Evolutionary conservation across 768 basidiomycete genomes (phyloP).

Genomic region (Rhodosporidiobolus sp.): DNA sequence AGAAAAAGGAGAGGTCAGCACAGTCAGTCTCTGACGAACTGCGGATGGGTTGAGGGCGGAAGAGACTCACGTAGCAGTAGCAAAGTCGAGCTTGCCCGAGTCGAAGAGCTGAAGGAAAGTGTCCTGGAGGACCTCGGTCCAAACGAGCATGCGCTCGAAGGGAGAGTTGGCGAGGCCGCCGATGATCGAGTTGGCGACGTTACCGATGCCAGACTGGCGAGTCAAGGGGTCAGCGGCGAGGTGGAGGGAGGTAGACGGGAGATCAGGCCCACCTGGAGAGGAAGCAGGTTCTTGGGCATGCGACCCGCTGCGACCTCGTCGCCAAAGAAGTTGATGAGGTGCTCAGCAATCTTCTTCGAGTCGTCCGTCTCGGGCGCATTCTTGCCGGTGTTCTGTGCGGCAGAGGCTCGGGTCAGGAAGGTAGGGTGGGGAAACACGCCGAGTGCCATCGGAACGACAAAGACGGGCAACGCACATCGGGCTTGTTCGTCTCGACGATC

Average conservation of each 20-base stretch:
- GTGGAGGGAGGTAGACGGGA: not conserved
- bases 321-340: constrained; percentile 45
- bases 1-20: too few relatives aligned
- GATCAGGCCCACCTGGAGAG: constrained; percentile 40
- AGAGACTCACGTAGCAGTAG: constrained; percentile 46
- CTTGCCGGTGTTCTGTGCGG: constrained; percentile 30
- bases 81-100: constrained; percentile 49
- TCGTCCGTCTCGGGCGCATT: constrained; percentile 43
- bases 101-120: constrained; percentile 49
- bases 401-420: not conserved
- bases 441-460: too few relatives aligned
- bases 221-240: not conserved
- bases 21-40: too few relatives aligned
- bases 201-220: constrained; percentile 43
- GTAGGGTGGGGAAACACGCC: not conserved
- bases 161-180: constrained; percentile 39
- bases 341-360: constrained; percentile 38
- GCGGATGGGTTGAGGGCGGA: too few relatives aligned
- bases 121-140: constrained; percentile 45
- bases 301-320: constrained; percentile 44
- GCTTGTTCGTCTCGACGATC: constrained; percentile 43
- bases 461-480: constrained; percentile 37
- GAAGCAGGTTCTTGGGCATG: constrained; percentile 42
- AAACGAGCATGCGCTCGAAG: constrained; percentile 44
- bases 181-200: constrained; percentile 45